These are phyloP conservation scores for Suillus cothurnatus DNA, from an alignment of 768 basidiomycete species.

Conservation along the genomic window DNA sequence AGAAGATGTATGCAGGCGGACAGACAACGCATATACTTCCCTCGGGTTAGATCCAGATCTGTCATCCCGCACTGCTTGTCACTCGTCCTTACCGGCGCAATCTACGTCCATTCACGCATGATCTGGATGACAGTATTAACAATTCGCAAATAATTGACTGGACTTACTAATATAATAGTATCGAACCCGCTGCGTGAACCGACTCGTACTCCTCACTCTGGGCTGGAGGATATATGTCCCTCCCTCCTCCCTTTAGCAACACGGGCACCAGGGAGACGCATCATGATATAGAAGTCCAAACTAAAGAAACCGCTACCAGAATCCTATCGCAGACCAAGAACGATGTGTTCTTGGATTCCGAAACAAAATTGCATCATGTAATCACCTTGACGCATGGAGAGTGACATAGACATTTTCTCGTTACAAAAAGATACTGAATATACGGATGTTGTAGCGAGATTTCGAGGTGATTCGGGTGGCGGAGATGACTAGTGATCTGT, in stretches of 20 bases:
- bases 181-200: background rate
- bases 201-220: too few species aligned
- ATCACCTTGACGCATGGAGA: background rate
- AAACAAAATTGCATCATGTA: background rate
- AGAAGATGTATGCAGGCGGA: too few species aligned
- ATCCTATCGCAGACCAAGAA: background rate
- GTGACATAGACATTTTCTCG: too few species aligned
- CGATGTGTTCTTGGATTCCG: background rate
- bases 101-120: too few species aligned
- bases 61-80: too few species aligned
- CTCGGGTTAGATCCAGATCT: too few species aligned
- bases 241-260: background rate
- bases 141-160: background rate
- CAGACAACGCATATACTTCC: too few species aligned
- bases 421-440: too few species aligned
- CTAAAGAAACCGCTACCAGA: background rate
- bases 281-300: background rate
- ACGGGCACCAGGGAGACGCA: background rate
- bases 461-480: too few species aligned
- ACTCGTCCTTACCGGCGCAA: too few species aligned
- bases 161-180: background rate
- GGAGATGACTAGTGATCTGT: too few species aligned
- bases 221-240: background rate
- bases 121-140: background rate
- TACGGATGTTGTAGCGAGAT: too few species aligned